A percentile compares a stretch with the other conserved stretches of the same genome.
These are phyloP conservation scores for Fusarium keratoplasticum DNA, from an alignment of 2,329 filamentous ascomycete species.

Conservation along the genomic window DNA sequence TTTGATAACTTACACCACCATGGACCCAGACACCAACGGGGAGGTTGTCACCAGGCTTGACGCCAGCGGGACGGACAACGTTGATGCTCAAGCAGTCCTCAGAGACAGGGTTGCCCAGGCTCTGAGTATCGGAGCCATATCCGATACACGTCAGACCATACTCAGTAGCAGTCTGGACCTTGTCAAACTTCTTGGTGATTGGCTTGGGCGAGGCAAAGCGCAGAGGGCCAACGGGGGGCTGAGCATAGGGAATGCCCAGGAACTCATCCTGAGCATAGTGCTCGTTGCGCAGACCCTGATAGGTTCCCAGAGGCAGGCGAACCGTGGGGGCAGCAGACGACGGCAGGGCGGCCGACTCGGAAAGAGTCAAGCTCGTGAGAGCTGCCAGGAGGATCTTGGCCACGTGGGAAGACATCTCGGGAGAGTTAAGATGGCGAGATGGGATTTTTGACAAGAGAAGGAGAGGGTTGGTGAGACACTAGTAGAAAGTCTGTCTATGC, in stretches of 20 bases:
- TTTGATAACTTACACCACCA: slow-evolving; percentile 47
- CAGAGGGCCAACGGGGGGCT: slow-evolving; percentile 61
- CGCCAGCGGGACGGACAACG: slow-evolving; percentile 39
- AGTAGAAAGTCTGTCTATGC: neutral
- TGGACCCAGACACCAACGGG: slow-evolving; percentile 72
- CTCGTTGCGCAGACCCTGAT: slow-evolving; percentile 53
- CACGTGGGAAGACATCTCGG: slow-evolving; percentile 26
- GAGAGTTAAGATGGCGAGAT: neutral
- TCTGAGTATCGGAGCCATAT: slow-evolving; percentile 55
- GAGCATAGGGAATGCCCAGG: slow-evolving; percentile 67
- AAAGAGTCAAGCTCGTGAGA: slow-evolving; percentile 16
- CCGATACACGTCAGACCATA: slow-evolving; percentile 63
- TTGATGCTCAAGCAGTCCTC: slow-evolving; percentile 45
- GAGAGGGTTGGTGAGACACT: neutral
- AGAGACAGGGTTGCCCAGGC: slow-evolving; percentile 32
- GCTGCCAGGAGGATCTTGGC: slow-evolving; percentile 29
- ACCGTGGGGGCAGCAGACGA: slow-evolving; percentile 3
- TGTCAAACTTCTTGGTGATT: slow-evolving; percentile 58
- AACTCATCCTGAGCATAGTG: slow-evolving; percentile 60
- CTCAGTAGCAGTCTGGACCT: slow-evolving; percentile 55
- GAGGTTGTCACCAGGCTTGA: slow-evolving; percentile 53
- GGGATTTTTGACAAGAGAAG: neutral
- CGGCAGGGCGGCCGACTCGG: slow-evolving; percentile 10
- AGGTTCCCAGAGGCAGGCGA: slow-evolving; percentile 57
- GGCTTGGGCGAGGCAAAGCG: slow-evolving; percentile 64